These are phyloP conservation scores for Aspergillus carbonarius DNA, from an alignment of 2,329 filamentous ascomycete species.

Conservation along the genomic window DNA sequence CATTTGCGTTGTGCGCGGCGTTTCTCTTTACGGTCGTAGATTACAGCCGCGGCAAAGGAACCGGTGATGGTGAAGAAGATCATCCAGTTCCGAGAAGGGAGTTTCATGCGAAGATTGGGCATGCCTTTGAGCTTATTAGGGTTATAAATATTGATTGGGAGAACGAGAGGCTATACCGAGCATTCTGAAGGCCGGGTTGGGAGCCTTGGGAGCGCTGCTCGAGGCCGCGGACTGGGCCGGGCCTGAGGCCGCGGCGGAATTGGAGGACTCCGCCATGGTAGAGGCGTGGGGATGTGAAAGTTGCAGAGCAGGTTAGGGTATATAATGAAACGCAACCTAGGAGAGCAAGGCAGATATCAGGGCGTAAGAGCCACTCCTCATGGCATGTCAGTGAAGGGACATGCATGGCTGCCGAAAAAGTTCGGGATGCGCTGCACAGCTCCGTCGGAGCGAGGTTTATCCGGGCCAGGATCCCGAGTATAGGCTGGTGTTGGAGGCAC, in stretches of 20 bases:
- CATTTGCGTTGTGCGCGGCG: slow-evolving; percentile 81
- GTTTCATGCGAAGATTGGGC: slow-evolving; percentile 75
- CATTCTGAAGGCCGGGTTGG: slow-evolving; percentile 73
- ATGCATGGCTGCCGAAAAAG: slow-evolving; percentile 5
- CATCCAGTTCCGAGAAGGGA: slow-evolving; percentile 96
- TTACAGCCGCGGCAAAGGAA: slow-evolving; percentile 73
- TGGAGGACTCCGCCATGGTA: slow-evolving; percentile 40
- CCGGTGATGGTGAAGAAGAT: slow-evolving; percentile 84
- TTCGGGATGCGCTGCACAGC: slow-evolving; percentile 9
- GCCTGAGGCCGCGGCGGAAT: slow-evolving; percentile 36
- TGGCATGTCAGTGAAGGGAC: background rate
- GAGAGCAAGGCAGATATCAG: background rate
- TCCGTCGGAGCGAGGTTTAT: slow-evolving; percentile 11
- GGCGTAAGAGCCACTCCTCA: background rate
- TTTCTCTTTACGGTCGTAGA: slow-evolving; percentile 93
- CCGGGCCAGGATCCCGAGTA: slow-evolving; percentile 2
- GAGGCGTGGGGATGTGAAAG: background rate
- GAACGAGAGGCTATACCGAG: slow-evolving; percentile 50
- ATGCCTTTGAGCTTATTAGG: slow-evolving; percentile 57
- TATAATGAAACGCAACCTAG: background rate
- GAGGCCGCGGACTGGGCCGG: slow-evolving; percentile 32
- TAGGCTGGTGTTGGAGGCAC: background rate
- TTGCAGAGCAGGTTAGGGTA: background rate
- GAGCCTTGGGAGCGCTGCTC: slow-evolving; percentile 34
- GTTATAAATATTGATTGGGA: background rate